phyloP scores from a whole-genome alignment of 169 alveolate species.

The Theileria luwenshuni region DNA sequence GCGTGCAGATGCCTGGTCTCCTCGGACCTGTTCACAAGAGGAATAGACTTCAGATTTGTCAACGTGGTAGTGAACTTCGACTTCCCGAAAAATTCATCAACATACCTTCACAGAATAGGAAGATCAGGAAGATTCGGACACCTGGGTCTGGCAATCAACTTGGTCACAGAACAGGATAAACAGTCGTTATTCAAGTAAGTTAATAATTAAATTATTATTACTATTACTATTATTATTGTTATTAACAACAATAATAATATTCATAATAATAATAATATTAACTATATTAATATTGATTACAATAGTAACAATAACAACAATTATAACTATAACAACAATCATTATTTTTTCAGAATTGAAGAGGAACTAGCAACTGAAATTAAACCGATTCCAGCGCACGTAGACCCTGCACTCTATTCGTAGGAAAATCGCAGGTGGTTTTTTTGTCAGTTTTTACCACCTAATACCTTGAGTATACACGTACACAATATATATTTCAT shows the following conservation, averaged over 20 bases:
- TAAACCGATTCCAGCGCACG: constrained; percentile 94
- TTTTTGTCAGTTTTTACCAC: constrained; percentile 16
- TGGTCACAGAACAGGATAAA: constrained; percentile 94
- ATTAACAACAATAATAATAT: too few relatives aligned
- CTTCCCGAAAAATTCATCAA: constrained; percentile 95
- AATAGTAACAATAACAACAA: too few relatives aligned
- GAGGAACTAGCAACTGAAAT: constrained; percentile 97
- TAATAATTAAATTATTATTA: constrained; percentile 35
- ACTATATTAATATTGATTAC: too few relatives aligned
- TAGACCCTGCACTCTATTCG: constrained; percentile 90
- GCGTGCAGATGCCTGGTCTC: constrained; percentile 93
- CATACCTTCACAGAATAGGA: constrained; percentile 96
- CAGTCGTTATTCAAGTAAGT: constrained; percentile 73
- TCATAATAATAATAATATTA: too few relatives aligned
- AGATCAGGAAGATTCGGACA: constrained; percentile 98
- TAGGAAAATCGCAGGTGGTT: constrained; percentile 1
- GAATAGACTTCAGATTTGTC: constrained; percentile 97
- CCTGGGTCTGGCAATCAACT: constrained; percentile 95
- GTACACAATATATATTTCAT: not conserved
- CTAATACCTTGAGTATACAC: not conserved
- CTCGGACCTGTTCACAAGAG: constrained; percentile 98
- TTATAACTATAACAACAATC: too few relatives aligned
- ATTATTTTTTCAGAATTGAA: constrained; percentile 89
- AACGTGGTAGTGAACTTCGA: constrained; percentile 99
- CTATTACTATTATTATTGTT: too few relatives aligned